These are phyloP conservation scores for Tremellales sp. DNA, from an alignment of 1,284 basidiomycete genomes.

Conservation along the genomic window DNA sequence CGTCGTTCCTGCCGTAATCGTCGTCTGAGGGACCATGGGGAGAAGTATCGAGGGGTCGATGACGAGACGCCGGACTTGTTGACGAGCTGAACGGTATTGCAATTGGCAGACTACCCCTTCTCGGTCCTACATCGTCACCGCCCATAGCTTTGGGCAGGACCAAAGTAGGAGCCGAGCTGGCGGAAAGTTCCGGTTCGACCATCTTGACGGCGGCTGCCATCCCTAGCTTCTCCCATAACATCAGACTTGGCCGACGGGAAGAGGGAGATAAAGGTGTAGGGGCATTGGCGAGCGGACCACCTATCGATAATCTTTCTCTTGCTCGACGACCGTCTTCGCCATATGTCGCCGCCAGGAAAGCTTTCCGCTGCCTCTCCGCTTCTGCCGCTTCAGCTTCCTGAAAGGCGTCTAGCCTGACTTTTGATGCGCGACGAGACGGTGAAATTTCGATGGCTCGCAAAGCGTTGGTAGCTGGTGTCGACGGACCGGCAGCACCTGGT, in stretches of 20 bases:
- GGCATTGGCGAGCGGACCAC: constrained; percentile 16
- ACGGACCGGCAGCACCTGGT: background rate
- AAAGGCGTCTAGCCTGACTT: constrained; percentile 27
- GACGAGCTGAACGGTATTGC: constrained; percentile 41
- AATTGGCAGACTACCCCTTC: constrained; percentile 38
- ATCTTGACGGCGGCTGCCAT: constrained; percentile 11
- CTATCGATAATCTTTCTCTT: constrained; percentile 39
- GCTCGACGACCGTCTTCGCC: constrained; percentile 39
- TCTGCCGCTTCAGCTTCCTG: constrained; percentile 42
- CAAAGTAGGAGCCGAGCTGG: constrained; percentile 7
- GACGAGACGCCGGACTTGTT: too few species aligned
- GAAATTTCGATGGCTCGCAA: constrained; percentile 19
- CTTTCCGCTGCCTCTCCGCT: constrained; percentile 43
- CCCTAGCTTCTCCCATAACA: constrained; percentile 39
- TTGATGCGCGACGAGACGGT: constrained; percentile 11
- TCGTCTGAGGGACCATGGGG: too few species aligned
- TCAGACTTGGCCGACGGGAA: constrained; percentile 31
- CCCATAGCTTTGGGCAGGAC: background rate
- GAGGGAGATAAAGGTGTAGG: constrained; percentile 1
- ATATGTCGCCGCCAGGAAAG: constrained; percentile 45
- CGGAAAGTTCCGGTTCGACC: constrained; percentile 5
- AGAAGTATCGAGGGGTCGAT: too few species aligned
- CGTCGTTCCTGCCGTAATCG: too few species aligned
- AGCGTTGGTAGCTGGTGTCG: constrained; percentile 11
- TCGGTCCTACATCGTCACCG: constrained; percentile 12